Evolutionary conservation across 352 stramenopile species (phyloP).

Genomic region (Phytophthora ohioensis): DNA sequence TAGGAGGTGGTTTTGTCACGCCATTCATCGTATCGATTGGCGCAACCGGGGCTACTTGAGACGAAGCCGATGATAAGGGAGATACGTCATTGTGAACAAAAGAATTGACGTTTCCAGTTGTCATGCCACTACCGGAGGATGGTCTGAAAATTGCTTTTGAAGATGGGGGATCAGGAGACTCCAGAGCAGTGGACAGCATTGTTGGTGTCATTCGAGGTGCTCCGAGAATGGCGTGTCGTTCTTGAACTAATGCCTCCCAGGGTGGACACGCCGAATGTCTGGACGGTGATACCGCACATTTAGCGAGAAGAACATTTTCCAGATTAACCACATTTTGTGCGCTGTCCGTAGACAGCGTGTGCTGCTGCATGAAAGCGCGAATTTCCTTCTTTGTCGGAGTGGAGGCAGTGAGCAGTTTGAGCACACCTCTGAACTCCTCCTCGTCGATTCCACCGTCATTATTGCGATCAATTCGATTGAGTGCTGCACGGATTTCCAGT

Average conservation of each 20-base stretch:
- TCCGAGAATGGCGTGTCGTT: slow-evolving; percentile 63
- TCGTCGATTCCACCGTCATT: slow-evolving; percentile 66
- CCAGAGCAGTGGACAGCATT: slow-evolving; percentile 2
- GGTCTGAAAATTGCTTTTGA: slow-evolving; percentile 4
- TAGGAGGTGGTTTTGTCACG: slow-evolving; percentile 12
- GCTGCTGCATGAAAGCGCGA: slow-evolving; percentile 67
- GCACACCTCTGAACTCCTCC: slow-evolving; percentile 78
- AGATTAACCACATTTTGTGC: slow-evolving; percentile 65
- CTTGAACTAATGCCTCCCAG: slow-evolving; percentile 80
- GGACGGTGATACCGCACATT: slow-evolving; percentile 72
- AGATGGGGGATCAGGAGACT: slow-evolving; percentile 5
- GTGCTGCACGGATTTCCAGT: slow-evolving; percentile 75
- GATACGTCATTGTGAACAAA: slow-evolving; percentile 16
- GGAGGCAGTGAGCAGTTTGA: slow-evolving; percentile 77
- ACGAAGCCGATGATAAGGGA: slow-evolving; percentile 17
- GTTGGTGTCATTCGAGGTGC: slow-evolving; percentile 10
- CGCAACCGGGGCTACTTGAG: slow-evolving; percentile 25
- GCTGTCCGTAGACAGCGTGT: slow-evolving; percentile 54
- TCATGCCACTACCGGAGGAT: slow-evolving; percentile 6
- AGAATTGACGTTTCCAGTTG: background rate
- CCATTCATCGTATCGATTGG: slow-evolving; percentile 30
- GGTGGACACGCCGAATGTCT: slow-evolving; percentile 76
- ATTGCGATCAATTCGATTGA: slow-evolving; percentile 81
- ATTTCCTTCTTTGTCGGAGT: slow-evolving; percentile 86
- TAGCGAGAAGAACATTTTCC: slow-evolving; percentile 79